Evolutionary conservation across 352 stramenopile species (phyloP), one percentile per base, ranked within the genome.

Genomic region (Phytopythium kandeliae): DNA sequence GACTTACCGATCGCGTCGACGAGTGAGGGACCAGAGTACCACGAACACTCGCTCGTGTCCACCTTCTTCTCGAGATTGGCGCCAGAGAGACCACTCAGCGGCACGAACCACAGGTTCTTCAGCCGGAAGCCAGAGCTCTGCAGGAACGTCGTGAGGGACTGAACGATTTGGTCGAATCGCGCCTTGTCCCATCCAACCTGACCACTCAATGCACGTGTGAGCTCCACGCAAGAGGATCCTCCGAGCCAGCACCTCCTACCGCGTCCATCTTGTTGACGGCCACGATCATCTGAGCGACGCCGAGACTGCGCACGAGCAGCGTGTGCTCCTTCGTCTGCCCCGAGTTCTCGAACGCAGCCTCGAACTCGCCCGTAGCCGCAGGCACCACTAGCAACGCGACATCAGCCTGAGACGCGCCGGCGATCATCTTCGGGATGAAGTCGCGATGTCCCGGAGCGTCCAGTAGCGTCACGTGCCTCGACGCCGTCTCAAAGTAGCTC

Each of bases 241-340:
- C 34, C 13, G 2, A 15, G 11, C 19, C 12, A 22, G 10, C 34
- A 43, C 7, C 21, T 41, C 11, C 6, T 25, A 96, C 86, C 19
- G 90, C 81, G 63, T 99, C 97, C 77, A 99, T 96, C 71, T 99
- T 99, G 72, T 99, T 99, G 36, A 99, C 74, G 0, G 92, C 96
- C 15, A 99, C 92, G 35, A 99, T 78, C 46, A 99, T 71, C 62
- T 98, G 93, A 10, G 85, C 90, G 28, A 99, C 92, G 17, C 97
- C 97, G 6, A 95, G 76, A 50, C 91, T 97, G 30, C 88, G 74
- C 34, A 97, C 90, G 26, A 99, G 79, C 40, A 98, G 58, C 21
- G 96, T 96, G 60, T 99, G 97, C 67, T 99, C 96, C 60, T 98
- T 97, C n/a, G 96, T 98, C 68, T 99, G 96, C 5, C 96, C 96